These are phyloP conservation scores for Hsuehochloa calcarea DNA, from an alignment of 176 grass and related monocot species.

Conservation along the genomic window DNA sequence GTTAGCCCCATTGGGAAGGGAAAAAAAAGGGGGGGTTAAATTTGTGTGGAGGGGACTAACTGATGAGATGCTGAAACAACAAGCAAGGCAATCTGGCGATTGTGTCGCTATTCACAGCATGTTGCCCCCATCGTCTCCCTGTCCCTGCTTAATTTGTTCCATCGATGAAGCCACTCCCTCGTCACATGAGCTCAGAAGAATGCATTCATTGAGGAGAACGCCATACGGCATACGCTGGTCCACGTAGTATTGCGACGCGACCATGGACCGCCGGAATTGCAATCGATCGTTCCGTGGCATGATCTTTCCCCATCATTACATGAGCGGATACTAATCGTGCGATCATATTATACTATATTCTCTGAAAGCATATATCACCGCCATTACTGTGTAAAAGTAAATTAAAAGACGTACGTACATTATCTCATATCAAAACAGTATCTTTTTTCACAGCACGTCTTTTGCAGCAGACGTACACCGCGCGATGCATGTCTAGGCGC, in stretches of 20 bases:
- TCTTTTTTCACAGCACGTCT: not conserved
- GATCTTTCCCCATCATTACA: not conserved
- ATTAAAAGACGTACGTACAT: not conserved
- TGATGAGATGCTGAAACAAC: not conserved
- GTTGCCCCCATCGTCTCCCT: slow-evolving; percentile 11
- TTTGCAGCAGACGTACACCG: not conserved
- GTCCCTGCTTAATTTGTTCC: slow-evolving; percentile 26
- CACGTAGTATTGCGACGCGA: not conserved
- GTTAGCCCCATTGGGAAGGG: not conserved
- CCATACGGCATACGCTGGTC: not conserved
- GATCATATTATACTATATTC: not conserved
- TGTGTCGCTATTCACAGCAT: slow-evolving; percentile 13
- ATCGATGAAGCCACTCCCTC: slow-evolving; percentile 32
- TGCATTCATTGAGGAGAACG: not conserved
- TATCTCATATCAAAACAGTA: not conserved
- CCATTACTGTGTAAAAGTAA: not conserved
- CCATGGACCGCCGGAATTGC: slow-evolving; percentile 16
- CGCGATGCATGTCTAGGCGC: not conserved
- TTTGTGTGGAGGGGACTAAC: not conserved
- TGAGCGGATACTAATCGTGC: not conserved
- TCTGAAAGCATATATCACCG: not conserved
- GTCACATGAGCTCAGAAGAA: slow-evolving; percentile 32
- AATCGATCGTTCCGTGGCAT: not conserved
- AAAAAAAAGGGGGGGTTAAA: not conserved
- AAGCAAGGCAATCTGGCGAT: slow-evolving; percentile 3